Base-by-base conservation (phyloP, 768 basidiomycete species). In the Naematelia aurantialba region DNA sequence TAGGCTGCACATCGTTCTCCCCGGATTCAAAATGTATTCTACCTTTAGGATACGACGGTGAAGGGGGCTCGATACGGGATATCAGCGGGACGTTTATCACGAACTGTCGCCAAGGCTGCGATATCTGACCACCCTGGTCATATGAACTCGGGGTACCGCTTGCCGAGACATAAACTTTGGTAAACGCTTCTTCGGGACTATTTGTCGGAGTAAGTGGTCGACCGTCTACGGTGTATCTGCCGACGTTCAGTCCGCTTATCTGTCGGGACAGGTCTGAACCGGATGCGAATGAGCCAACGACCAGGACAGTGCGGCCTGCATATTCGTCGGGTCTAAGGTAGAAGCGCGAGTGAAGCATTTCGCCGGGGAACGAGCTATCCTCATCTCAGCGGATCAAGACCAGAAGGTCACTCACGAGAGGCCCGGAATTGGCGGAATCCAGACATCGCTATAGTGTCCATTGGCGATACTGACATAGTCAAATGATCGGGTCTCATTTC, bases 231-330 rank as follows among this genome's bases (percentile, higher is more conserved):
- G 46, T 49, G 22, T 48, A 58, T 54, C 50, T 51, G 26, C 42
- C 56, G 30, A 65, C 24, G 51, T 66, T 67, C 14, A 61, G 55
- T 25, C 47, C 31, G 5, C 58, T 68, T n/a, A 72, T 34, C 29
- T 61, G 62, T 49, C 69, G 45, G 0, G 76, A 70, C 17, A 79
- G 69, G 54, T 80, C 79, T 45, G 76, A 76, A 0, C 79, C 79
- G 0, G 78, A 79, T 10, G 78, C 78, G 34, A 66, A 75, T 13
- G 73, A 74, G 2, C 79, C 78, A 14, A 80, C 68, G 1, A 80
- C 78, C 31, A 80, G 65, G 17, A 79, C 72, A 0, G 62, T 75
- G 62, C 74, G 60, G 21, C 74, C 65, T 27, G 39, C 26, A 46
- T 66, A 76, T 12, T 67, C 64, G 12, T 69, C 63, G 1, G 76